Conservation (phyloP, 2,329 filamentous ascomycete species). For the Nemania abortiva region DNA sequence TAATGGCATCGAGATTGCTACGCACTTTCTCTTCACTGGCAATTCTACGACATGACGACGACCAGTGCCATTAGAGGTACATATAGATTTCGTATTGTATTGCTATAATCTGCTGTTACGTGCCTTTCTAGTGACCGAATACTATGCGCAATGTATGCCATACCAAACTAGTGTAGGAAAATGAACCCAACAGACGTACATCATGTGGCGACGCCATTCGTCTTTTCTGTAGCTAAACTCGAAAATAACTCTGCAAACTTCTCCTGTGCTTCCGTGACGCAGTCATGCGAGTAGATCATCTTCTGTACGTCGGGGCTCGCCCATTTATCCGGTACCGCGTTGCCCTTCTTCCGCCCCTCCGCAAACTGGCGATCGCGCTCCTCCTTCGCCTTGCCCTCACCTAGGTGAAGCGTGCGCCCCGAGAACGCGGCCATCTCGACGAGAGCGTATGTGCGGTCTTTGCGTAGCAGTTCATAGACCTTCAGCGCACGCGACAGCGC, state of each 20-base stretch:
- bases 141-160: constrained; percentile 5
- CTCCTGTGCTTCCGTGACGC: constrained; percentile 65
- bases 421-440: constrained; percentile 66
- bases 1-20: constrained; percentile 23
- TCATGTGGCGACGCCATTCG: constrained; percentile 32
- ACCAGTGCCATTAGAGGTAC: constrained; percentile 10
- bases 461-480: constrained; percentile 68
- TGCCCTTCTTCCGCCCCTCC: constrained; percentile 62
- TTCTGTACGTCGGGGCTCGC: constrained; percentile 76
- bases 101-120: background rate
- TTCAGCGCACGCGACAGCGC: constrained; percentile 63
- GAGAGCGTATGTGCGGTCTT: constrained; percentile 64
- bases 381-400: constrained; percentile 68
- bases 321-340: constrained; percentile 74
- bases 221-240: constrained; percentile 41
- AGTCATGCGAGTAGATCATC: constrained; percentile 74
- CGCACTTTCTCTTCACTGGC: background rate
- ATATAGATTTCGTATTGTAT: constrained; percentile 17
- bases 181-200: background rate
- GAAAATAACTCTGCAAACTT: constrained; percentile 63
- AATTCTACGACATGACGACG: constrained; percentile 3
- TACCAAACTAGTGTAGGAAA: background rate
- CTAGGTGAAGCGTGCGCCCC: constrained; percentile 68
- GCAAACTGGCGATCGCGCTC: constrained; percentile 69
- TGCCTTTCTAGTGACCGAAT: constrained; percentile 15